phyloP scores from a whole-genome alignment of 108 stramenopile genomes.

The Cyclostephanos invisitatus region DNA sequence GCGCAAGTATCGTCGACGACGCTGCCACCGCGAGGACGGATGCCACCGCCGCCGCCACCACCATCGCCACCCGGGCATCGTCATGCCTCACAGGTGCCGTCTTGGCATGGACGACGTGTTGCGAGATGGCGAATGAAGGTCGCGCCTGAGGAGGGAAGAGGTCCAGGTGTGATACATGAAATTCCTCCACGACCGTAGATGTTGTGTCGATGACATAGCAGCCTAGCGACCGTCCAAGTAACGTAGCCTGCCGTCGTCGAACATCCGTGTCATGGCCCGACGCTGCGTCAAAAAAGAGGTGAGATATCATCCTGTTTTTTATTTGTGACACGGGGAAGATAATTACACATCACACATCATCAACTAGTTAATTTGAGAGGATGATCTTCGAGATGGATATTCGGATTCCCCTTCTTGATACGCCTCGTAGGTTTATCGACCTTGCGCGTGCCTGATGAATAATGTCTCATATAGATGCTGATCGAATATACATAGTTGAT shows the following conservation, averaged over 20 bases:
- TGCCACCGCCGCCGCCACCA: neutral
- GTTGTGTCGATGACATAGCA: too few species aligned
- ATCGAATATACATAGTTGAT: constrained; percentile 39
- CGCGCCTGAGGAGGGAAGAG: constrained; percentile 1
- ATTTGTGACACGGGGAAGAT: neutral
- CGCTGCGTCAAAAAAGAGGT: neutral
- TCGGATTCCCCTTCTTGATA: constrained; percentile 63
- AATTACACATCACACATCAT: neutral
- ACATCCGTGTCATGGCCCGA: too few species aligned
- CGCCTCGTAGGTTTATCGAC: constrained; percentile 49
- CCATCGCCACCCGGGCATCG: constrained; percentile 4
- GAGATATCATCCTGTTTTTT: neutral
- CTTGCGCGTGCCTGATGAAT: constrained; percentile 48
- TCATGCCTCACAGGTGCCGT: constrained; percentile 34
- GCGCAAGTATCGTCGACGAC: constrained; percentile 5
- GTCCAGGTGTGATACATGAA: too few species aligned
- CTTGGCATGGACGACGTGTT: constrained; percentile 50
- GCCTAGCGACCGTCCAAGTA: neutral
- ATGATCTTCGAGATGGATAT: constrained; percentile 52
- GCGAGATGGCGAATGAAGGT: constrained; percentile 42
- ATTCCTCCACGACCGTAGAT: too few species aligned
- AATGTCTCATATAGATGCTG: constrained; percentile 25
- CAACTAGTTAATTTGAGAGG: constrained; percentile 29
- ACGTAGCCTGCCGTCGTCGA: neutral
- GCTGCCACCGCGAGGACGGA: neutral